phyloP scores from a whole-genome alignment of 2,329 filamentous ascomycete genomes.

The Sporothrix brunneoviolacea region DNA sequence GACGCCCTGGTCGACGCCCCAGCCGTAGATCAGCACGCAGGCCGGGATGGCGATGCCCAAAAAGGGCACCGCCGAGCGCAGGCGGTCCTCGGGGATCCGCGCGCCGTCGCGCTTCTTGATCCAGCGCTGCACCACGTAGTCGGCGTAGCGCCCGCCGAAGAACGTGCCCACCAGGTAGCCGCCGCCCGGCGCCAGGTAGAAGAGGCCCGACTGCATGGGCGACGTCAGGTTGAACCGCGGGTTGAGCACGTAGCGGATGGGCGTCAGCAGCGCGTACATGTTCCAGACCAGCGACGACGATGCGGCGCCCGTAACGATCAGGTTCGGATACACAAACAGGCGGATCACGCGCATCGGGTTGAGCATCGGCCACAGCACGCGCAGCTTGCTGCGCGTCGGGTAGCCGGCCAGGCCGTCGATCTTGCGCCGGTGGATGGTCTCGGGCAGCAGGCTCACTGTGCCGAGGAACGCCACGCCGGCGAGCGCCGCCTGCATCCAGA shows the following conservation, averaged over 20 bases:
- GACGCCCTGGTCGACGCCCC: conserved; percentile 34
- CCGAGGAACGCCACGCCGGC: conserved; percentile 49
- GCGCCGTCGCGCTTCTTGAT: conserved; percentile 46
- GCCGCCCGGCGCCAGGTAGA: conserved; percentile 63
- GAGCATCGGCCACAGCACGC: conserved; percentile 51
- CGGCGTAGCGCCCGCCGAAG: conserved; percentile 62
- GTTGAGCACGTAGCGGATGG: conserved; percentile 64
- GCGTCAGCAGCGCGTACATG: conserved; percentile 62
- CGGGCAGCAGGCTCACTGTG: conserved; percentile 56
- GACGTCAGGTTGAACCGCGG: conserved; percentile 59
- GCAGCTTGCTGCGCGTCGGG: conserved; percentile 33
- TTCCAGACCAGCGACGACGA: conserved; percentile 61
- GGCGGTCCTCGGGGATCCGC: conserved; percentile 62
- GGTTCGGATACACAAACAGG: conserved; percentile 58
- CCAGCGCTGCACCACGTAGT: conserved; percentile 56
- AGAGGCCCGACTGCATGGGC: conserved; percentile 58
- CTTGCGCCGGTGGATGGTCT: conserved; percentile 57
- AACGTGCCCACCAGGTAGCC: conserved; percentile 62
- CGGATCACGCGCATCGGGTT: conserved; percentile 53
- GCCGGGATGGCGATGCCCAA: conserved; percentile 54
- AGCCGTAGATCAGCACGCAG: conserved; percentile 65
- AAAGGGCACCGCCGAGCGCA: conserved; percentile 55
- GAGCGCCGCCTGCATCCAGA: conserved; percentile 62
- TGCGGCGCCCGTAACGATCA: conserved; percentile 52
- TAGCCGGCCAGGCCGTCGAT: conserved; percentile 48